A percentile compares a stretch with the other conserved stretches of the same genome.
These are phyloP conservation scores for Gynochthodes officinalis DNA, from an alignment of 257 asterid genomes.

Conservation along the genomic window DNA sequence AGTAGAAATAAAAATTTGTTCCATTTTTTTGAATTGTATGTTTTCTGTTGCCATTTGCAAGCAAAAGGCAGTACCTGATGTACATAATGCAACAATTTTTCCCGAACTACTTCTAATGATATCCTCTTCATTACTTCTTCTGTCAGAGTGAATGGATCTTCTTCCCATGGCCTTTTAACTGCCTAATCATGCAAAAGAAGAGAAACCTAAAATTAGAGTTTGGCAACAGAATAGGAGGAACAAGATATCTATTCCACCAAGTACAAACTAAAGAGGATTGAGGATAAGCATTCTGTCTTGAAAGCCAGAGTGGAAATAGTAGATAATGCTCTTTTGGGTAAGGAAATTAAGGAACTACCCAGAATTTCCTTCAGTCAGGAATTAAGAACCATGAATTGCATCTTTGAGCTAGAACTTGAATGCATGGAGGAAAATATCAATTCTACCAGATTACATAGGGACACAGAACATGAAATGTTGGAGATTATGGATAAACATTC, in stretches of 20 bases:
- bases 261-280: not conserved
- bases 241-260: not conserved
- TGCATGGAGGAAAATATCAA: not conserved
- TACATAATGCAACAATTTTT: conserved; percentile 71
- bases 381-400: not conserved
- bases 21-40: not conserved
- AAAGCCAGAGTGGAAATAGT: not conserved
- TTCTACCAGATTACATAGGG: not conserved
- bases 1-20: not conserved
- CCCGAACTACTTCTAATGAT: conserved; percentile 86
- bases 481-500: too few species aligned
- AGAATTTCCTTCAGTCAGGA: not conserved
- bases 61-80: conserved; percentile 65
- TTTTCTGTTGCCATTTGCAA: not conserved
- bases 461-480: too few species aligned
- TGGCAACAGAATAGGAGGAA: not conserved
- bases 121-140: conserved; percentile 94
- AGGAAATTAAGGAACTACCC: not conserved
- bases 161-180: conserved; percentile 88
- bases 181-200: conserved; percentile 45
- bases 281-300: not conserved
- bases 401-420: conserved; percentile 1
- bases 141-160: conserved; percentile 80
- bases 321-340: not conserved
- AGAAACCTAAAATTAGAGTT: not conserved